Base-by-base conservation (phyloP, 257 asterid genomes). In the Orobanche coerulescens region DNA sequence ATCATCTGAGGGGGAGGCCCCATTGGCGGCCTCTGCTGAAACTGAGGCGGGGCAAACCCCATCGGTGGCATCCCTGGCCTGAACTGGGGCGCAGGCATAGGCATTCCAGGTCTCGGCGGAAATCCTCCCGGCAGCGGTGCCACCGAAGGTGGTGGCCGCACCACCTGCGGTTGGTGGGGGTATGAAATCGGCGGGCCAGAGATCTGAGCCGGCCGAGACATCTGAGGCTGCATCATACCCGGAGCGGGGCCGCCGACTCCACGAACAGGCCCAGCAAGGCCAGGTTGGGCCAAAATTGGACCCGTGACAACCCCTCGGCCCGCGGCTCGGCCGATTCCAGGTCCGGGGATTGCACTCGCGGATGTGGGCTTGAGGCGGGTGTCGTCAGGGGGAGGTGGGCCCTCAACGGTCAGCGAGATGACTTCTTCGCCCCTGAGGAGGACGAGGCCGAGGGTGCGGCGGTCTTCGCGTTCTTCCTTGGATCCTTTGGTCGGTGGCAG, bases 201-300 rank as follows among this genome's bases (percentile, higher is more conserved):
- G 2, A 80, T 75, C 70, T 82, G 82, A 3, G 87, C 81, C 88
- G 87, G 12, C n/a, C 92, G 75, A 2, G 96, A 81, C 46, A 84
- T 76, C 76, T 84, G 94, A 6, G 96, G 96, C 76, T 87, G 96
- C 96, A 87, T 87, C 96, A 87, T 87, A 1, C 87, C 87, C 5
- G 94, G 92, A 2, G 89, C 81, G 0, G 96, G 96, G 19, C 96
- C 96, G 34, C 96, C 96, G 28, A 87, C 83, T 0, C 96, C 94
- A 6, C 96, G 67, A 9, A 84, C 83, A 0, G 94, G 96, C 0
- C 92, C 96, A 6, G 94, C 73, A 16, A 87, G 75, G 0, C 96
- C 96, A 0, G 96, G 94, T 69, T 84, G 96, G 0, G 96, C 89
- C 30, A 76, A 39, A 5, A 80, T 40, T 5, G 81, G 87, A 0